Evolutionary conservation across 345 rosid genomes (phyloP), one percentile per base, ranked within the genome.

Genomic region (Mangifera indica): DNA sequence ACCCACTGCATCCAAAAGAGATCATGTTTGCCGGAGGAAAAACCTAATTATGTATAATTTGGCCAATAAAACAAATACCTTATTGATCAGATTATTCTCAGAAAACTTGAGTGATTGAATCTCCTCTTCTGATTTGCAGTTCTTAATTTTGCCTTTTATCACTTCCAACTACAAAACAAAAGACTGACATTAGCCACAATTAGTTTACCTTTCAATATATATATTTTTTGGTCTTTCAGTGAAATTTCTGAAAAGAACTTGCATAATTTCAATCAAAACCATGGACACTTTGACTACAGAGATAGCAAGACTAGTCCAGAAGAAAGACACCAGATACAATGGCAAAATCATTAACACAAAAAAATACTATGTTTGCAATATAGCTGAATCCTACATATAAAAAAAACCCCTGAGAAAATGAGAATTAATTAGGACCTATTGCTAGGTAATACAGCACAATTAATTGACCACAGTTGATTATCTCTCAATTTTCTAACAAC

Each of bases 21-120:
- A 20, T 69, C 63, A 37, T 21, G 51, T 68, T 34, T 12, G 22
- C 72, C 14, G 22, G 21, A 0, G 10, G 58, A 22, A 29, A 53
- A 15, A 2, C 40, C 34, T 4, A 10, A 29, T 18, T 13, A 18
- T 45, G 32, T 58, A 48, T 46, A 25, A 14, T 64, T 42, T 56
- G 17, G 42, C 25, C 20, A 54, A 21, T 37, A 22, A 22, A 20
- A 78, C 42, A 58, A 18, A 64, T 83, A 93, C 98, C 97, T 89
- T 86, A 80, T 84, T 90, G 57, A 94, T 91, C 79, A 94, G 87
- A 74, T 90, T 85, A 82, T 88, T 90, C 85, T 94, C 87, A 45
- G 81, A 45, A 76, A 94, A 85, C 77, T 87, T 90, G 21, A 94
- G 92, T 49, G 95, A 74, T 48, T 85, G 78, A 67, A 84, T 84